Evolutionary conservation across 805 yeast species (phyloP), one percentile per base, ranked within the genome.

Genomic region (Brettanomyces bruxellensis): DNA sequence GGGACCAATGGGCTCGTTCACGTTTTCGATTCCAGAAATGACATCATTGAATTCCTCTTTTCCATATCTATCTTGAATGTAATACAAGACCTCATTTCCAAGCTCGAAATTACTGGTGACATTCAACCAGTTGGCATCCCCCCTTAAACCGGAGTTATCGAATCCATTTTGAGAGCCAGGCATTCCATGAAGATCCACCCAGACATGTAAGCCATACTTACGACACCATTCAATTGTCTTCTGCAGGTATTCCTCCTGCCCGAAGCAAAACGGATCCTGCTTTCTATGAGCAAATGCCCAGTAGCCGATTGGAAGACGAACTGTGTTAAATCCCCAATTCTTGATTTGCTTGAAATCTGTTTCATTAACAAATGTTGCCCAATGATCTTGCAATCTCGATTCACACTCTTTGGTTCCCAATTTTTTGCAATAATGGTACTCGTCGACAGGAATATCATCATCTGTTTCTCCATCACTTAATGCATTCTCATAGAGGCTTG

Each of bases 141-240:
- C 96, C 57, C 95, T 76, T 51, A 77, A 68, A 25, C 98, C 98
- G 7, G 95, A 86, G 70, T 90, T 90, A 65, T 90, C 98, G 59
- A 88, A 91, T 12, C 97, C 97, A 62, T 90, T 90, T 65, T 90
- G 98, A 23, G 95, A 85, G 23, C 96, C 97, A 34, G 96, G 95
- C n/a, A 85, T 95, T 51, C 97, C 97, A 62, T 90, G 98, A 58
- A 90, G 66, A 64, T 91, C 97, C 40, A 90, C 74, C 96, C 96
- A 88, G 24, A 79, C 95, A 59, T 81, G 81, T 51, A 90, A 59
- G 38, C 72, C 74, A 52, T 80, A 58, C 14, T 69, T 67, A 43
- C 76, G 63, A 39, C 86, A 79, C 96, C 96, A 91, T 14, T 60
- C 73, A 38, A 90, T 66, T 13, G 96, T 95, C 58, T 73, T 66